Base-by-base conservation (phyloP, 148 eudicot genomes). In the Rhododendron simsii region DNA sequence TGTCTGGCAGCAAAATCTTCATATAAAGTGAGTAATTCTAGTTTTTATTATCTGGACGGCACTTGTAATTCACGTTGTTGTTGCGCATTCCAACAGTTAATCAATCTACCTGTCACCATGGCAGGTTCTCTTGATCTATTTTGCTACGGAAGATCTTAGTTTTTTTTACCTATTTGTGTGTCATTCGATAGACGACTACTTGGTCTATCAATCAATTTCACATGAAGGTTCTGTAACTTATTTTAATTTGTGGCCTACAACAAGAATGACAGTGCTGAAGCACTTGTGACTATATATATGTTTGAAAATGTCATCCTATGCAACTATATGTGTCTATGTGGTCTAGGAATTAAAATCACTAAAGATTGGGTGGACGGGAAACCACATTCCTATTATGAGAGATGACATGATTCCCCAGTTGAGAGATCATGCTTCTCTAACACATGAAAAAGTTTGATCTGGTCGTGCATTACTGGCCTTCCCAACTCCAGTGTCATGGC, bases 1-100 rank as follows among this genome's bases (percentile, higher is more conserved):
- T 92, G 90, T 85, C 88, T 97, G 63, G 99, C 98, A 75, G 93
- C 96, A 71, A 94, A 90, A 87, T 92, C 99, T 45, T 95, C 93
- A 37, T 81, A 89, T 53, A 93, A 93, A 94, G 99, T 93, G 87
- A 89, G 91, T 84, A 57, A 71, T 74, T 78, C 11, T 26, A 21
- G 61, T 37, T 12, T 15, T n/a, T 71, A 35, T 7, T 41, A 10
- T 82, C 47, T 82, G 57, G 35, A 47, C 11, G 4, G 44, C 50
- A 83, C 65, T 80, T 80, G 61, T 15, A 80, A 50, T 48, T 30
- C 28, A 30, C 28, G 4, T 69, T 63, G 37, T 44, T 71, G 44
- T 39, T 83, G n/a, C 20, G 11, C 48, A 9, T 61, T 83, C 78
- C 53, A 47, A 65, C 15, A 13, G 23, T 18, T 51, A 35, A 50